phyloP scores from a whole-genome alignment of 1,139 yeast species.

The Kazachstania sp. region DNA sequence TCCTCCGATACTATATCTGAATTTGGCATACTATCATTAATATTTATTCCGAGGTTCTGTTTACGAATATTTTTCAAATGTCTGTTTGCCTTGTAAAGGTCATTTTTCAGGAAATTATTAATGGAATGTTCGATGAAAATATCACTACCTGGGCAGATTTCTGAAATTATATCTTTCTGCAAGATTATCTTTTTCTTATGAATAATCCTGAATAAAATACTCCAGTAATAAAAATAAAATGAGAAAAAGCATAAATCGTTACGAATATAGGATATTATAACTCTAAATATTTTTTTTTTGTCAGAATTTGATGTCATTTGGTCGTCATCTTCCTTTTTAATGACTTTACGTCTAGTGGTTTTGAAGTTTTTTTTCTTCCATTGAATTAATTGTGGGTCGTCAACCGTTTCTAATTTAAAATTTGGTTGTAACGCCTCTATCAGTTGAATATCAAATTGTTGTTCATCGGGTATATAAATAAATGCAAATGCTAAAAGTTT shows the following conservation, averaged over 20 bases:
- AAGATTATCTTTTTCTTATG: not conserved
- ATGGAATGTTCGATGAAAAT: conserved; percentile 16
- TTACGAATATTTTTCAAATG: conserved; percentile 10
- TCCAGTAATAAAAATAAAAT: conserved; percentile 31
- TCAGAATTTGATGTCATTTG: conserved; percentile 11
- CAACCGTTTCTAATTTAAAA: conserved; percentile 2
- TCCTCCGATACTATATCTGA: not conserved
- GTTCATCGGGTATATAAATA: conserved; percentile 23
- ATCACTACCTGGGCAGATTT: conserved; percentile 16
- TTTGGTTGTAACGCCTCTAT: conserved; percentile 13
- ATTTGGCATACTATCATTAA: conserved; percentile 8
- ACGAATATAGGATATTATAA: conserved; percentile 27
- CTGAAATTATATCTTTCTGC: conserved; percentile 1
- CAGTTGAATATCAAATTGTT: conserved; percentile 21
- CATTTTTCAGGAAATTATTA: conserved; percentile 12
- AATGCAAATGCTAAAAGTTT: conserved; percentile 28
- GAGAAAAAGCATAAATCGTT: conserved; percentile 23
- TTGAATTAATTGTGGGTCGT: conserved; percentile 9
- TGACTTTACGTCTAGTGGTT: not conserved
- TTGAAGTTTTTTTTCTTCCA: conserved; percentile 19
- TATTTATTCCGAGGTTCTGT: not conserved
- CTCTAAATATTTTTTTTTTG: conserved; percentile 16
- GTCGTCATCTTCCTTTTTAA: not conserved
- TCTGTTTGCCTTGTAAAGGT: conserved; percentile 16
- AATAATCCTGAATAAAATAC: conserved; percentile 12